Base-by-base conservation (phyloP, 192 early-diverging fungal genomes). In the Coemansia sp. region DNA sequence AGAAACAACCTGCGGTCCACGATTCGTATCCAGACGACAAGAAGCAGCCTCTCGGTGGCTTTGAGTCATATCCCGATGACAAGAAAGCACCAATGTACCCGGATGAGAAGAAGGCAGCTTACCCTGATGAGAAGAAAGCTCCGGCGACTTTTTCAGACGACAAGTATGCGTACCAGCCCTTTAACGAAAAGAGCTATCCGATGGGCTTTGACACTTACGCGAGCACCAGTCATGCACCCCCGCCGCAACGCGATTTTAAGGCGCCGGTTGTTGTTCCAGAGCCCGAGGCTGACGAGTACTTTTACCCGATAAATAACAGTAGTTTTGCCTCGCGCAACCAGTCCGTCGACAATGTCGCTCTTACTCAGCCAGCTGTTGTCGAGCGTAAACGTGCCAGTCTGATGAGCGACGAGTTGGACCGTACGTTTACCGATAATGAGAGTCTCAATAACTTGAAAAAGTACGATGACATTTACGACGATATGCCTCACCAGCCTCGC, bases 41-140 rank as follows among this genome's bases (percentile, higher is more conserved):
- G 50, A 53, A 53, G 50, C 2, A n/a, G 8, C 50, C 50, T 0
- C 5, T 53, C 43, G 13, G 43, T 44, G 3, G 43, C 43, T 44
- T 16, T 44, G 12, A 44, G 43, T 44, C 43, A 11, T 53, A 53
- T 53, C 50, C 50, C 20, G 12, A 53, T 10, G 50, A 53, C 50
- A 53, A 53, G 22, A 53, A 53, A 22, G 24, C n/a, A 7, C 50
- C 50, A 0, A 53, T 53, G 24, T 49, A 64, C n/a, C 64, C 69
- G 13, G 52, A 64, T 3, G 76, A 78, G 50, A 69, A 74, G 22
- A 50, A 50, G 10, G 43, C 43, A 5, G 0, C 49, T 22, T 50
- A 22, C 7, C 2, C 39, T 5, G 36, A 41, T 16, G 57, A 65
- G 41, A 65, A 33, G 63, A 65, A 65, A 38, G 33, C 31, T 33